Conservation (phyloP, 495 filamentous ascomycete species). For the Aspergillus ostianus region DNA sequence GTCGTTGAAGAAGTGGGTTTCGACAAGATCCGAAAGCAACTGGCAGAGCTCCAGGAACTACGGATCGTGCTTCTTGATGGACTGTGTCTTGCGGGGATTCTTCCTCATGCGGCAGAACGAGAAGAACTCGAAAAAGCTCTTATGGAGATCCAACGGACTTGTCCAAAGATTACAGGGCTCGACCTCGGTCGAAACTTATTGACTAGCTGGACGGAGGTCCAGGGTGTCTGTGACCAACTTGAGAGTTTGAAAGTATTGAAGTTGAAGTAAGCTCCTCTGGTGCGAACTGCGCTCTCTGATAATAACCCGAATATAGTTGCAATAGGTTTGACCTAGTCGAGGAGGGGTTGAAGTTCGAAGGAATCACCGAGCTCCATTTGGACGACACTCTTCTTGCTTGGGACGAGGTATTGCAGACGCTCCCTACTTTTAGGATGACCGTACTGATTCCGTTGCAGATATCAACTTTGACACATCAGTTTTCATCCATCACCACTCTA, state of each 20-base stretch:
- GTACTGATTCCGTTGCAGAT: conserved; percentile 31
- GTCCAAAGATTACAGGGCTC: conserved; percentile 69
- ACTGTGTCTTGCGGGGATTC: conserved; percentile 52
- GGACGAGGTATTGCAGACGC: conserved; percentile 58
- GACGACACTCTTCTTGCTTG: conserved; percentile 71
- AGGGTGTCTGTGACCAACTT: conserved; percentile 66
- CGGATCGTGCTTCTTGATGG: conserved; percentile 81
- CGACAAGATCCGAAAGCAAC: conserved; percentile 81
- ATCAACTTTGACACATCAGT: conserved; percentile 41
- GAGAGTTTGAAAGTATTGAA: conserved; percentile 60
- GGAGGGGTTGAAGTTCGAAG: conserved; percentile 45
- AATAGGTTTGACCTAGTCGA: conserved; percentile 65
- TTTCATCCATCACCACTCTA: conserved; percentile 60
- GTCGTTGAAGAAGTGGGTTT: conserved; percentile 94
- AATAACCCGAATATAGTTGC: conserved; percentile 48
- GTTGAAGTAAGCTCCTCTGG: conserved; percentile 57
- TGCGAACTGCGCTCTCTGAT: not conserved
- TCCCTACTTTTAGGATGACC: conserved; percentile 3
- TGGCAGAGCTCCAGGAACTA: conserved; percentile 73
- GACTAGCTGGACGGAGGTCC: conserved; percentile 60
- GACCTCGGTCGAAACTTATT: conserved; percentile 87
- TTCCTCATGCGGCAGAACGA: conserved; percentile 34
- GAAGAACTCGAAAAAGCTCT: conserved; percentile 23
- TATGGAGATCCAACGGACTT: conserved; percentile 34
- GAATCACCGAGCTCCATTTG: conserved; percentile 67